Percentiles rank a stretch among this genome's conserved stretches.
Conservation (phyloP, 306 rosid species). For the Alnus glutinosa region DNA sequence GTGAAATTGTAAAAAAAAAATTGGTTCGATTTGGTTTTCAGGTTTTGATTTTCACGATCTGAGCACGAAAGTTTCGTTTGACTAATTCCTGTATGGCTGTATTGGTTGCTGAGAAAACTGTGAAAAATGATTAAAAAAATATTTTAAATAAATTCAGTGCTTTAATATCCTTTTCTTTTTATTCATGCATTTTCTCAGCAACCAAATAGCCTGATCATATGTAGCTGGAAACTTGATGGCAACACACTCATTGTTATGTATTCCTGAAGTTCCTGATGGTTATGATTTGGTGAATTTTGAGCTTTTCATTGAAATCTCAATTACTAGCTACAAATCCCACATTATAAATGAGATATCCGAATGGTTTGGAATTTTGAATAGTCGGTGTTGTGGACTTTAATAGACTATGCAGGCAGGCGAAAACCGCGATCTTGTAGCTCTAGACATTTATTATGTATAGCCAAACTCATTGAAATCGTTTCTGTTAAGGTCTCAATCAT, state of each 20-base stretch:
- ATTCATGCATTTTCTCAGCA: no score
- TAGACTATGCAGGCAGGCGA: no score
- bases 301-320: no score
- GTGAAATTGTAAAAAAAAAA: background rate
- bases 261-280: no score
- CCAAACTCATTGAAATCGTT: no score
- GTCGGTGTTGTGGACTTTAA: background rate
- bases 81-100: slow-evolving; percentile 22
- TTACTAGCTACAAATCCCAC: no score
- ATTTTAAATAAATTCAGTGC: background rate
- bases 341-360: background rate
- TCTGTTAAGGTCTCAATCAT: no score
- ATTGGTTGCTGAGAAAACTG: slow-evolving; percentile 31
- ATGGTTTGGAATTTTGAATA: background rate
- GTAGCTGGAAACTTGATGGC: no score
- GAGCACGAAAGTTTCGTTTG: slow-evolving; percentile 5
- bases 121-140: slow-evolving; percentile 9
- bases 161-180: slow-evolving; percentile 4
- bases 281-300: no score
- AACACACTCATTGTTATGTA: no score
- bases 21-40: background rate
- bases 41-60: slow-evolving; percentile 8
- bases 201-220: no score
- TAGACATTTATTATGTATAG: no score
- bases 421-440: background rate